Evolutionary conservation across 1,284 basidiomycete species (phyloP).

Genomic region (Ustilago trichophora): DNA sequence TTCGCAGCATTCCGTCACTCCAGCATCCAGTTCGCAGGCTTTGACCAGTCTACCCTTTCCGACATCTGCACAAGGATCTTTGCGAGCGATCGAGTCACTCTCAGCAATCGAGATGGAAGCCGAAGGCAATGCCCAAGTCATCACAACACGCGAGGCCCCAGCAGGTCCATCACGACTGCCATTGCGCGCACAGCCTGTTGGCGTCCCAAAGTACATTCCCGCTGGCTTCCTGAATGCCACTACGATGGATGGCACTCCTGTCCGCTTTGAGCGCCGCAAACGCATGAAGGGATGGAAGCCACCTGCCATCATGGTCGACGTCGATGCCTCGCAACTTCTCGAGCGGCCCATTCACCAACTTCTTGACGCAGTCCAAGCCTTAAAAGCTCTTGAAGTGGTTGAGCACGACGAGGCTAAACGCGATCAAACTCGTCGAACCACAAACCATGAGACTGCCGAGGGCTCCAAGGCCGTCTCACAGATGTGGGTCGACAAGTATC

Average conservation of each 20-base stretch:
- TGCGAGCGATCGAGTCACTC: constrained; percentile 26
- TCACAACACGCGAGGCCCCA: background rate
- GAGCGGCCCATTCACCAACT: constrained; percentile 52
- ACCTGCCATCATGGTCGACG: constrained; percentile 42
- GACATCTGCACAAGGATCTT: constrained; percentile 13
- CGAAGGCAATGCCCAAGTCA: background rate
- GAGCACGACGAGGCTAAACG: constrained; percentile 28
- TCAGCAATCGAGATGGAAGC: constrained; percentile 1
- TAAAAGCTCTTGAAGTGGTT: constrained; percentile 47
- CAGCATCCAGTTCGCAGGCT: background rate
- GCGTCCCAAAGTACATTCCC: constrained; percentile 60
- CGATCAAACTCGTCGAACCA: background rate
- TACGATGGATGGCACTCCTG: constrained; percentile 41
- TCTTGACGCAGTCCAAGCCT: constrained; percentile 44
- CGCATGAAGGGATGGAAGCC: constrained; percentile 54
- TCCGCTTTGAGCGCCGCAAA: constrained; percentile 55
- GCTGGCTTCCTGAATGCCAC: constrained; percentile 49
- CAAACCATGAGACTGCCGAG: background rate
- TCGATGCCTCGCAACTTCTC: constrained; percentile 48
- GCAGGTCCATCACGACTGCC: constrained; percentile 22
- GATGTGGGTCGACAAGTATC: constrained; percentile 65
- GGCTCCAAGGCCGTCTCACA: background rate
- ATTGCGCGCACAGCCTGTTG: background rate
- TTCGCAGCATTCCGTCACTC: constrained; percentile 20
- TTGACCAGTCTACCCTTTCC: constrained; percentile 1